Evolutionary conservation across 83 land plant genomes (phyloP).

Genomic region (Diphasiastrum complanatum): DNA sequence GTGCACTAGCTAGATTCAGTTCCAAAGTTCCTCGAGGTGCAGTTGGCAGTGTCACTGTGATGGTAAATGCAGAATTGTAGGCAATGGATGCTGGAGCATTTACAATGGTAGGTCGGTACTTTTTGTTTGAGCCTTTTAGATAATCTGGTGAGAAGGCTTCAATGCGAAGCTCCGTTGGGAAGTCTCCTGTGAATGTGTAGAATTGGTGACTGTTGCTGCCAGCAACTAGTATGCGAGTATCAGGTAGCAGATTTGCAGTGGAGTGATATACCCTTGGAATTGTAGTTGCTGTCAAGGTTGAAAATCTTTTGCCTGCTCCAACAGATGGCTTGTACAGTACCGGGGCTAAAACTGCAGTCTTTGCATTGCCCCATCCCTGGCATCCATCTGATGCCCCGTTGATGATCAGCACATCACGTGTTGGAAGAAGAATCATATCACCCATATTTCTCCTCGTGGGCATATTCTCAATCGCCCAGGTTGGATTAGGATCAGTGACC

Average conservation of each 20-base stretch:
- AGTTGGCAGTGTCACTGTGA: too few relatives aligned
- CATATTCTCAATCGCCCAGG: slow-evolving; percentile 47
- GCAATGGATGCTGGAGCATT: too few relatives aligned
- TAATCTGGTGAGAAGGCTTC: slow-evolving; percentile 40
- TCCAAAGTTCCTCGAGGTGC: too few relatives aligned
- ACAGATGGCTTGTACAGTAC: slow-evolving; percentile 30
- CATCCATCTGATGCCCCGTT: slow-evolving; percentile 44
- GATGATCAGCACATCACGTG: slow-evolving; percentile 34
- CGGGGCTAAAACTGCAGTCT: slow-evolving; percentile 30
- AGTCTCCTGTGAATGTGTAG: slow-evolving; percentile 29
- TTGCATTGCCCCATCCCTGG: slow-evolving; percentile 38
- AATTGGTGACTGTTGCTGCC: slow-evolving; percentile 38
- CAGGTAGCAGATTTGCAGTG: slow-evolving; percentile 36
- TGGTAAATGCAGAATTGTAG: too few relatives aligned
- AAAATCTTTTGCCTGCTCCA: slow-evolving; percentile 19
- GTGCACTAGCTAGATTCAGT: too few relatives aligned
- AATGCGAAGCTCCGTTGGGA: slow-evolving; percentile 41
- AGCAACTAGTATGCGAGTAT: slow-evolving; percentile 36
- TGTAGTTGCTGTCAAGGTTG: slow-evolving; percentile 12
- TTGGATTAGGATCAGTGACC: slow-evolving; percentile 20
- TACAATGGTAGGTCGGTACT: too few relatives aligned
- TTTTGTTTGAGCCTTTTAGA: too few relatives aligned
- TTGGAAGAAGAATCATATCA: slow-evolving; percentile 42
- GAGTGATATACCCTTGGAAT: slow-evolving; percentile 62
- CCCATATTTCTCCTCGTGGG: slow-evolving; percentile 41